These are phyloP conservation scores for Coemansia interrupta DNA, from an alignment of 192 early-diverging fungal genomes.

Conservation along the genomic window DNA sequence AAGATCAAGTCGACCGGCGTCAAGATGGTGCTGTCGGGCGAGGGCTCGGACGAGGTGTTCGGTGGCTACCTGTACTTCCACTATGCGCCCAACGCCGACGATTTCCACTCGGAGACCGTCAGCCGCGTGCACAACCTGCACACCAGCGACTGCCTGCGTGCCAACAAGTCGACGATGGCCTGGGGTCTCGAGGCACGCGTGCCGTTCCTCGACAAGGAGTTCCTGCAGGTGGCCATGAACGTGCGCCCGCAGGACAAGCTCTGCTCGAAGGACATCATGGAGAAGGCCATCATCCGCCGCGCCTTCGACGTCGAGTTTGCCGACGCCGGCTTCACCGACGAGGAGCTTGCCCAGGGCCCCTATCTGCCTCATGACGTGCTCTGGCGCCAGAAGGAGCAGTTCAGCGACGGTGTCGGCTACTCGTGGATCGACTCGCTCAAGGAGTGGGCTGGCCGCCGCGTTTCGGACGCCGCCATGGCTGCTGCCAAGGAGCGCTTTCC, in stretches of 20 bases:
- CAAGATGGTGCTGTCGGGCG: slow-evolving; percentile 98
- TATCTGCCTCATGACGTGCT: slow-evolving; percentile 87
- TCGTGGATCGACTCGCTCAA: slow-evolving; percentile 96
- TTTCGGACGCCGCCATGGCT: slow-evolving; percentile 78
- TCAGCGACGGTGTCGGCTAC: slow-evolving; percentile 98
- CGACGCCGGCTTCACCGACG: slow-evolving; percentile 54
- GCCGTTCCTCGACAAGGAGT: slow-evolving; percentile 92
- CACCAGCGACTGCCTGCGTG: slow-evolving; percentile 92
- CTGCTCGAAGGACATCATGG: slow-evolving; percentile 72
- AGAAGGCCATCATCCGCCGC: slow-evolving; percentile 92
- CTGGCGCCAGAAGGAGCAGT: slow-evolving; percentile 99
- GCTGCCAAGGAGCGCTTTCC: slow-evolving; percentile 68
- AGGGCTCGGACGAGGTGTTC: slow-evolving; percentile 95
- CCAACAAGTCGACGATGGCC: slow-evolving; percentile 99
- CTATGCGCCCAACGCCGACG: slow-evolving; percentile 73
- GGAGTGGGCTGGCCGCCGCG: slow-evolving; percentile 60
- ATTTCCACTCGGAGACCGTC: slow-evolving; percentile 89
- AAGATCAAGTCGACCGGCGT: slow-evolving; percentile 98
- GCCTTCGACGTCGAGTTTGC: slow-evolving; percentile 88
- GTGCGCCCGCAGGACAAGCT: slow-evolving; percentile 82
- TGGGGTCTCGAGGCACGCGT: slow-evolving; percentile 99
- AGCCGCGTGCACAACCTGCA: slow-evolving; percentile 95
- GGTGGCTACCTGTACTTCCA: slow-evolving; percentile 99
- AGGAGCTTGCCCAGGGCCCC: slow-evolving; percentile 57
- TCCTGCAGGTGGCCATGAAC: slow-evolving; percentile 90